phyloP scores from a whole-genome alignment of 768 basidiomycete genomes.

The Tricholomella constricta region DNA sequence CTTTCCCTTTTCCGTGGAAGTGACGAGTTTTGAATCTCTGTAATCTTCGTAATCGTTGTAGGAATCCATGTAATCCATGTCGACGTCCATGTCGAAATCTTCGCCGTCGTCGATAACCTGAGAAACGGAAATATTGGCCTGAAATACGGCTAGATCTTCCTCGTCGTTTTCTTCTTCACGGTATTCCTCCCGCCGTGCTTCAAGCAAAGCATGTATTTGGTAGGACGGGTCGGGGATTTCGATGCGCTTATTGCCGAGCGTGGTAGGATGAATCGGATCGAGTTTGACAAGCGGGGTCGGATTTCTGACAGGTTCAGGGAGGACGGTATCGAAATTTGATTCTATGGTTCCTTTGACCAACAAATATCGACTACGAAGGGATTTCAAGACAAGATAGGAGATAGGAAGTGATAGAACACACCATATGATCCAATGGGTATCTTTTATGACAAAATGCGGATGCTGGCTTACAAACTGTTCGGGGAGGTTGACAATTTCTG shows the following conservation, averaged over 20 bases:
- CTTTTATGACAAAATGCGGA: slow-evolving; percentile 59
- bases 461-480: slow-evolving; percentile 50
- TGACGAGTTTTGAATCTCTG: slow-evolving; percentile 13
- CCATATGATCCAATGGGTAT: slow-evolving; percentile 76
- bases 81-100: slow-evolving; percentile 49
- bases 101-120: slow-evolving; percentile 35
- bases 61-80: slow-evolving; percentile 23
- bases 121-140: slow-evolving; percentile 11
- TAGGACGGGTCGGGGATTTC: slow-evolving; percentile 60
- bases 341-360: slow-evolving; percentile 44
- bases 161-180: slow-evolving; percentile 48
- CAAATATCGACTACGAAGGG: slow-evolving; percentile 55
- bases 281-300: slow-evolving; percentile 45
- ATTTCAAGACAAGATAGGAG: not conserved
- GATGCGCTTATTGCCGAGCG: slow-evolving; percentile 38
- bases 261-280: slow-evolving; percentile 49
- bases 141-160: slow-evolving; percentile 40
- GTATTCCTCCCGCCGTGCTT: slow-evolving; percentile 39
- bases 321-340: slow-evolving; percentile 7
- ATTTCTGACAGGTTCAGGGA: slow-evolving; percentile 2
- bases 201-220: slow-evolving; percentile 52
- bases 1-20: slow-evolving; percentile 21
- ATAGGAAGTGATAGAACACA: slow-evolving; percentile 27
- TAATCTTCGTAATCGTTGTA: slow-evolving; percentile 35
- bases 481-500: slow-evolving; percentile 68